Conservation (phyloP, 306 rosid species). For the Trifolium subterraneum region DNA sequence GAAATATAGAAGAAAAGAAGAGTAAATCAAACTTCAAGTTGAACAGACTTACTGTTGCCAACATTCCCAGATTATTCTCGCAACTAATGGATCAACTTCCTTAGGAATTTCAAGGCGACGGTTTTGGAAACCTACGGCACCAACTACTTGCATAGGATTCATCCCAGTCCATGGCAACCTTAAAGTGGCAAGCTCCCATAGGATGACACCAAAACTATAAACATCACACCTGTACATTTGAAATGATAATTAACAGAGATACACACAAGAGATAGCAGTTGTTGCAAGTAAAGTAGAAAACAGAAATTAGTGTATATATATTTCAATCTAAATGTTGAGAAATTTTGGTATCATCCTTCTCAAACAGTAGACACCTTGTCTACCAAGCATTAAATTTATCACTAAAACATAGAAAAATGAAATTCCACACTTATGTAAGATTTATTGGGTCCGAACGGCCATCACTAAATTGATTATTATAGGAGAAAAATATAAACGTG, state of each 20-base stretch:
- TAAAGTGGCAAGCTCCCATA: slow-evolving; percentile 98
- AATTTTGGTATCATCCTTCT: slow-evolving; percentile 14
- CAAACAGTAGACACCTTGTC: slow-evolving; percentile 32
- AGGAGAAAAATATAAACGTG: neutral
- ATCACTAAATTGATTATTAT: neutral
- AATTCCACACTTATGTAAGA: slow-evolving; percentile 18
- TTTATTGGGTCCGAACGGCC: neutral
- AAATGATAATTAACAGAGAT: slow-evolving; percentile 30
- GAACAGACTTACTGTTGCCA: slow-evolving; percentile 91
- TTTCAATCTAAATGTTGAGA: slow-evolving; percentile 12
- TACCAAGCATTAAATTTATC: slow-evolving; percentile 20
- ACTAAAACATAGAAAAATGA: neutral
- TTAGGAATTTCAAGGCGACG: slow-evolving; percentile 95
- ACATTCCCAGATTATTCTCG: slow-evolving; percentile 89
- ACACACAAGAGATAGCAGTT: neutral
- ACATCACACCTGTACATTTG: slow-evolving; percentile 85
- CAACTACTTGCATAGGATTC: slow-evolving; percentile 99
- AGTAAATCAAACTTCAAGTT: slow-evolving; percentile 37
- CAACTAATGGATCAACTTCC: slow-evolving; percentile 91
- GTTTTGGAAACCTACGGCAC: slow-evolving; percentile 97
- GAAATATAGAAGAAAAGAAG: neutral
- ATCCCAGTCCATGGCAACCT: slow-evolving; percentile 96
- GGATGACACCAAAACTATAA: slow-evolving; percentile 96
- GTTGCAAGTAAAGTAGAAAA: slow-evolving; percentile 14
- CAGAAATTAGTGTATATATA: neutral